Evolutionary conservation across 345 rosid species (phyloP).

Genomic region (Melastoma malabathricum): DNA sequence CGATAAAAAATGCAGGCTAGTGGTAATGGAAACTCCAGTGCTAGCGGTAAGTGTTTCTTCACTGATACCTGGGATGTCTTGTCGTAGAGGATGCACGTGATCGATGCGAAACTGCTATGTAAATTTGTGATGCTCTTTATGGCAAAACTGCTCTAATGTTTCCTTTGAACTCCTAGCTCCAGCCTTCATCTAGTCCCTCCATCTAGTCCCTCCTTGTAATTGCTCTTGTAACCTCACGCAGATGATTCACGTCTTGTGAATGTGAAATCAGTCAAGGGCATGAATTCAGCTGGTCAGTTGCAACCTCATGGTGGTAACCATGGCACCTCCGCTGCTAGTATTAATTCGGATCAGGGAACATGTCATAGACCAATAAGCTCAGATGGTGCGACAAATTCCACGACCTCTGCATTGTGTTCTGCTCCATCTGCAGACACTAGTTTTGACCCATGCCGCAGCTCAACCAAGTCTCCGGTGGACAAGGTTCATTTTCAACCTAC

Average conservation of each 20-base stretch:
- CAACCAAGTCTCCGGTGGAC: conserved; percentile 26
- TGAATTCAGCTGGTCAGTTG: conserved; percentile 10
- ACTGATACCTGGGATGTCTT: too few relatives aligned
- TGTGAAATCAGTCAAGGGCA: conserved; percentile 32
- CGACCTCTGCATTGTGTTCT: conserved; percentile 21
- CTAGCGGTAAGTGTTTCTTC: too few relatives aligned
- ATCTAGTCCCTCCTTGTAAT: background rate
- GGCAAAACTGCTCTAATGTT: too few relatives aligned
- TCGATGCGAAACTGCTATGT: too few relatives aligned
- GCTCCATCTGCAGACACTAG: conserved; percentile 17
- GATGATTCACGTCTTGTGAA: conserved; percentile 20
- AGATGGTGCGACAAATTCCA: conserved; percentile 16
- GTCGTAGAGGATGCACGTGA: too few relatives aligned
- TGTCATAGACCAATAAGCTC: conserved; percentile 22
- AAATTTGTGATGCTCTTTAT: too few relatives aligned
- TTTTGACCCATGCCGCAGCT: conserved; percentile 14
- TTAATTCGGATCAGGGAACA: conserved; percentile 24
- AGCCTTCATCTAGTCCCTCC: background rate
- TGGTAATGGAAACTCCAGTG: too few relatives aligned
- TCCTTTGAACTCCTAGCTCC: too few relatives aligned
- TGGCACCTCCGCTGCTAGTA: conserved; percentile 15
- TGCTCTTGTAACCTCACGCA: conserved; percentile 9
- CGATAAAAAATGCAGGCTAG: too few relatives aligned
- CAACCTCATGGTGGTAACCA: conserved; percentile 17
- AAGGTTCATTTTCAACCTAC: conserved; percentile 26